A percentile compares a stretch with the other conserved stretches of the same genome.
Evolutionary conservation across 2,329 filamentous ascomycete genomes (phyloP).

Genomic region (Trichoderma sp.): DNA sequence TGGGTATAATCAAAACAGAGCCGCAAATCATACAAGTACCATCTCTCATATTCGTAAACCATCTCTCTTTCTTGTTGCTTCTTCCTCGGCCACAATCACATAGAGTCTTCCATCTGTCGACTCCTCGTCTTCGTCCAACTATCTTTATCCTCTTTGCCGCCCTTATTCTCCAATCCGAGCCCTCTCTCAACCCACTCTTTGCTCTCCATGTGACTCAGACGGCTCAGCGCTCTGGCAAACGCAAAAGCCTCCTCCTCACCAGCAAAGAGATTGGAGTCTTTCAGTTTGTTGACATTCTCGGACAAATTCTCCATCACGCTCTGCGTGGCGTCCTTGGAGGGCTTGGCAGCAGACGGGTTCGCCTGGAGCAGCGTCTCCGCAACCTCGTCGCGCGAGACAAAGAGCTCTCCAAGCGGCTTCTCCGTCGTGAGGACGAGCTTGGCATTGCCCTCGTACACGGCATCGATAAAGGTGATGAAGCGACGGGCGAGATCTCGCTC

Average conservation of each 20-base stretch:
- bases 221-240: constrained; percentile 83
- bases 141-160: constrained; percentile 66
- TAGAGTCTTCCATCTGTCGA: constrained; percentile 68
- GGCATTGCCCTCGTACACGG: constrained; percentile 89
- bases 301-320: constrained; percentile 86
- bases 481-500: constrained; percentile 85
- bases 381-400: constrained; percentile 73
- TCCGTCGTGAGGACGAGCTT: constrained; percentile 92
- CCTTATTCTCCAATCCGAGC: constrained; percentile 64
- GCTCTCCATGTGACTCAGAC: constrained; percentile 90
- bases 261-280: constrained; percentile 82
- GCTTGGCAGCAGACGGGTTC: constrained; percentile 38
- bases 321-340: constrained; percentile 69
- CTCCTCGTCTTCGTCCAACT: constrained; percentile 66
- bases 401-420: constrained; percentile 81
- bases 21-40: not conserved
- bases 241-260: constrained; percentile 97
- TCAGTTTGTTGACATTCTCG: constrained; percentile 80
- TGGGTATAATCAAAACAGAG: not conserved
- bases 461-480: constrained; percentile 98
- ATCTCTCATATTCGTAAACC: not conserved
- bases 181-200: constrained; percentile 91
- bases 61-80: not conserved
- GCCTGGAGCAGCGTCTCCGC: constrained; percentile 57
- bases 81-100: constrained; percentile 44